A percentile compares a stretch with the other conserved stretches of the same genome.
Evolutionary conservation across 2,329 filamentous ascomycete genomes (phyloP).

Genomic region (Phialophora expanda): DNA sequence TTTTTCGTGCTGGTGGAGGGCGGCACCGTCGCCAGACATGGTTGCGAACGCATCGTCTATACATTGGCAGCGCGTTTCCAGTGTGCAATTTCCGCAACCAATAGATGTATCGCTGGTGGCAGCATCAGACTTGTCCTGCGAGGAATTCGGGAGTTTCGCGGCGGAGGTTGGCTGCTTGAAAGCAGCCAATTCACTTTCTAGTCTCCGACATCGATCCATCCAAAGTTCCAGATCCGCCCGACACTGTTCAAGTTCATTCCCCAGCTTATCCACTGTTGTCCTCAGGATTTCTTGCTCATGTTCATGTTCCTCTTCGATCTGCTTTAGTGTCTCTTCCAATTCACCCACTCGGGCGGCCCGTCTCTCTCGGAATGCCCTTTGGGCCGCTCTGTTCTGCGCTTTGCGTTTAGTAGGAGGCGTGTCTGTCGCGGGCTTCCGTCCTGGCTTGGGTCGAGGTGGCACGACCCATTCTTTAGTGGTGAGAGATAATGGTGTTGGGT

Average conservation of each 20-base stretch:
- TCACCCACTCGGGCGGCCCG: slow-evolving; percentile 82
- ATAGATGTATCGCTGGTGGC: slow-evolving; percentile 50
- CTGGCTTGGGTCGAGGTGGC: slow-evolving; percentile 83
- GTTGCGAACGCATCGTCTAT: slow-evolving; percentile 60
- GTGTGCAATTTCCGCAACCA: slow-evolving; percentile 70
- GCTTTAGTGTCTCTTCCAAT: slow-evolving; percentile 58
- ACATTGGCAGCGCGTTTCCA: slow-evolving; percentile 67
- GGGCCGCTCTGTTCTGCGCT: slow-evolving; percentile 90
- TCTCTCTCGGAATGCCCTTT: slow-evolving; percentile 86
- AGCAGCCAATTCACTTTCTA: slow-evolving; percentile 64
- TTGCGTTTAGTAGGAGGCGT: slow-evolving; percentile 92
- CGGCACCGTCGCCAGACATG: slow-evolving; percentile 47
- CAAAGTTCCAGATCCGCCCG: slow-evolving; percentile 57
- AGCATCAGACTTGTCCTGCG: slow-evolving; percentile 49
- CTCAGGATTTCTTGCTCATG: slow-evolving; percentile 56
- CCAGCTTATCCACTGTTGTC: slow-evolving; percentile 62
- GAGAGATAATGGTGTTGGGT: slow-evolving; percentile 57
- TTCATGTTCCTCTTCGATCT: slow-evolving; percentile 55
- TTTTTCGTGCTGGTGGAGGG: slow-evolving; percentile 45
- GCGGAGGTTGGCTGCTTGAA: slow-evolving; percentile 47
- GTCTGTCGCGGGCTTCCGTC: slow-evolving; percentile 90
- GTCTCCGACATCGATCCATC: slow-evolving; percentile 61
- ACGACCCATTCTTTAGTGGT: slow-evolving; percentile 87
- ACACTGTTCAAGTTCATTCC: slow-evolving; percentile 70
- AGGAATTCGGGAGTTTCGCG: slow-evolving; percentile 41